A percentile compares a stretch with the other conserved stretches of the same genome.
These are phyloP conservation scores for Xerocomus potaroensis DNA, from an alignment of 768 basidiomycete genomes.

Conservation along the genomic window DNA sequence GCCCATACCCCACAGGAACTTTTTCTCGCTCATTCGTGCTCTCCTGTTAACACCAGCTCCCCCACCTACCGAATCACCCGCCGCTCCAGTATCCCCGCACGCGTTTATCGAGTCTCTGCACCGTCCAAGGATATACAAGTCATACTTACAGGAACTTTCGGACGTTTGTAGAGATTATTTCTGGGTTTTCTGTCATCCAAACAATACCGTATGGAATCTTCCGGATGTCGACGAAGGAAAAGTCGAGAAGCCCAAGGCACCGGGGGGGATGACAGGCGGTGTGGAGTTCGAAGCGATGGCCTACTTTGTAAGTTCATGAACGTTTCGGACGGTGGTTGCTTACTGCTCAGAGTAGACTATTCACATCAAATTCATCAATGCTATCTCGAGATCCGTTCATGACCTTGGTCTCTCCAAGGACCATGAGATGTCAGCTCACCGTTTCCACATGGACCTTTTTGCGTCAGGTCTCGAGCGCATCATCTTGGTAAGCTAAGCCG, in stretches of 20 bases:
- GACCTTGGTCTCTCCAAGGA: conserved; percentile 63
- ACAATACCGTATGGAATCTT: conserved; percentile 87
- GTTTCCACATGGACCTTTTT: conserved; percentile 85
- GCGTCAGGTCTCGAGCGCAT: conserved; percentile 89
- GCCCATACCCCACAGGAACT: conserved; percentile 65
- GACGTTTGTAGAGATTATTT: conserved; percentile 93
- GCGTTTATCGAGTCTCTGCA: conserved; percentile 76
- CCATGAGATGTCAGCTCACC: conserved; percentile 70
- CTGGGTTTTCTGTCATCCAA: conserved; percentile 96
- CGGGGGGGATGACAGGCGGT: conserved; percentile 97
- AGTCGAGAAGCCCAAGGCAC: conserved; percentile 89
- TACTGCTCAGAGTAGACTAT: conserved; percentile 53
- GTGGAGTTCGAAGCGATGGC: conserved; percentile 98
- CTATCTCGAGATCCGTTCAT: conserved; percentile 61
- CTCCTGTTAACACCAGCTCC: conserved; percentile 73
- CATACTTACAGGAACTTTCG: conserved; percentile 76
- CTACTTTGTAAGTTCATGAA: conserved; percentile 69
- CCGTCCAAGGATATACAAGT: conserved; percentile 69
- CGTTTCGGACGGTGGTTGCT: conserved; percentile 4
- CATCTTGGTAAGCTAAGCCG: conserved; percentile 57
- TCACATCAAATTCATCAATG: conserved; percentile 85
- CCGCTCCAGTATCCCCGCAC: conserved; percentile 62
- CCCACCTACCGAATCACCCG: conserved; percentile 58
- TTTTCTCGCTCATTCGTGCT: conserved; percentile 71
- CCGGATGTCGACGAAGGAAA: conserved; percentile 76